Evolutionary conservation across 2,329 filamentous ascomycete genomes (phyloP), one percentile per base, ranked within the genome.

Genomic region (Hypoxylon sp.): DNA sequence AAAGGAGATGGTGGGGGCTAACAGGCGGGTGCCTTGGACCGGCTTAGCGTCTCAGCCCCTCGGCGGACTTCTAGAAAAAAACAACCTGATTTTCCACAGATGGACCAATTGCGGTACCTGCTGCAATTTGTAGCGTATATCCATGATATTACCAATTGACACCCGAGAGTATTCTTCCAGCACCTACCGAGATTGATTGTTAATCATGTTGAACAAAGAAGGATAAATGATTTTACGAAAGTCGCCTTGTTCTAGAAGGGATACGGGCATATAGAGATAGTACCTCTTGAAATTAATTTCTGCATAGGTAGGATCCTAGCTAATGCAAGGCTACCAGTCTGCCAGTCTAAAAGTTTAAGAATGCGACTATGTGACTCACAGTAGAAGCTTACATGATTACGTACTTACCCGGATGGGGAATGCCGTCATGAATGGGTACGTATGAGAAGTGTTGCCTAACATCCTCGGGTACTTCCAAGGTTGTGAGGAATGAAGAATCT

Each of bases 1-100:
- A 41, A 70, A 60, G 19, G 16, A 46, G 67, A 67, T 68, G 55
- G 67, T 70, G 67, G 67, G 67, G 67, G 67, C 37, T 19, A 59
- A 34, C 23, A 41, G 6, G 16, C 23, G 39, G 47, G 11, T 51
- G 21, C 41, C 63, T 48, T 48, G 34, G 41, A 39, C 48, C 32
- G 32, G 51, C 46, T 54, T 65, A 66, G 41, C 41, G 48, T 32
- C 30, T 32, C 14, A 47, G 37, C 32, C 37, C 25, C 46, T 58
- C 34, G 46, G 21, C 32, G 34, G 23, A 46, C 34, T 52, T 51
- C 45, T 55, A 45, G 32, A 56, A 39, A 62, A n/a, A 51, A 45
- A 48, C 46, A 45, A 43, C 45, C 43, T 50, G 59, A 56, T 51
- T 27, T 51, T 11, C 8, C 37, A 41, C 19, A 2, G 43, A 9